A percentile compares a stretch with the other conserved stretches of the same genome.
Conservation (phyloP, 176 grass and related monocot genomes). For the sorghum (Sorghum bicolor) region DNA sequence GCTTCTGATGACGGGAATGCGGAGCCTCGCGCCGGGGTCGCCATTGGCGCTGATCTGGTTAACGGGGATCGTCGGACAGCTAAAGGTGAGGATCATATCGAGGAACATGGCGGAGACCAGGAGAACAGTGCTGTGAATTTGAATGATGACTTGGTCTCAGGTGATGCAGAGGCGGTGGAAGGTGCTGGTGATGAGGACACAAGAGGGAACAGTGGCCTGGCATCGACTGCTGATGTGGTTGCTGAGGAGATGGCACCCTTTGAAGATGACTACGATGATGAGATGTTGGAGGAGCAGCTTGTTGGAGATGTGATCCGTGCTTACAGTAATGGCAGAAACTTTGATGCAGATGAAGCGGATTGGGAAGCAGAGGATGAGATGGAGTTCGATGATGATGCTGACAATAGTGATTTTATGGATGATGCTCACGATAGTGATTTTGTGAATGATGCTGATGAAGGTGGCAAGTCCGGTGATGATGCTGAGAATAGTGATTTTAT, state of each 20-base stretch:
- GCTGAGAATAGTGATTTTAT: neutral
- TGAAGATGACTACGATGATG: constrained; percentile 42
- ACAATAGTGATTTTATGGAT: neutral
- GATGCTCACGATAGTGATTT: neutral
- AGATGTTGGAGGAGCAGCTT: constrained; percentile 47
- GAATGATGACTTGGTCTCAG: neutral
- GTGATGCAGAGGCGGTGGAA: neutral
- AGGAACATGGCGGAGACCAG: neutral
- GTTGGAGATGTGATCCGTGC: constrained; percentile 46
- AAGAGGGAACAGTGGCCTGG: neutral
- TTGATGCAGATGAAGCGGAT: constrained; percentile 39
- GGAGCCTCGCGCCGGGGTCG: neutral
- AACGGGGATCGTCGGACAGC: neutral
- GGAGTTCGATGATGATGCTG: constrained; percentile 34
- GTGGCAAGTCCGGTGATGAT: neutral
- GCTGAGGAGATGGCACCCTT: constrained; percentile 4
- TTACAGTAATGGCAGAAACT: constrained; percentile 48
- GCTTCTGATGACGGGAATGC: neutral
- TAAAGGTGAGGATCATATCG: neutral
- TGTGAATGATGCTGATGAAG: constrained; percentile 16
- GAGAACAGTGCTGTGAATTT: neutral
- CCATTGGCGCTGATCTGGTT: neutral
- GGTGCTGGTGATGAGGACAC: neutral
- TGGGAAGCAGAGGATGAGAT: constrained; percentile 38
- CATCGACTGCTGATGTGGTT: neutral